A percentile compares a stretch with the other conserved stretches of the same genome.
These are phyloP conservation scores for Endotrypanum monterogeii DNA, from an alignment of 208 protist genomes.

Conservation along the genomic window DNA sequence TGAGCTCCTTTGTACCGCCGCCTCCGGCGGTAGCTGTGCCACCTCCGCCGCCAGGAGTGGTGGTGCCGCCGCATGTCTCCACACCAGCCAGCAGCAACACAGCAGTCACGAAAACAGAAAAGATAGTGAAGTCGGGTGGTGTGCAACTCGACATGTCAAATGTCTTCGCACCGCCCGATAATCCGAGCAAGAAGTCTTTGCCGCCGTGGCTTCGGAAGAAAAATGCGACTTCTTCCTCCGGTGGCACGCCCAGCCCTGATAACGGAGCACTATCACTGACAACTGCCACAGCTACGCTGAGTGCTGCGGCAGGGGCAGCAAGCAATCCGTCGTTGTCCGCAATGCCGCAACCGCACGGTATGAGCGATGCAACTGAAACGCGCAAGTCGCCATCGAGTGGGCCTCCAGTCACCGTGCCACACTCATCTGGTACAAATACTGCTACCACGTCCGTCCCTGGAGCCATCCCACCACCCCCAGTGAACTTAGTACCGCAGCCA, in stretches of 20 bases:
- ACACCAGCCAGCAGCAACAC: neutral
- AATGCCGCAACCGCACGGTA: neutral
- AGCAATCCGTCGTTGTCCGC: conserved; percentile 13
- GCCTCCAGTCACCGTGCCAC: neutral
- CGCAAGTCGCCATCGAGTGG: conserved; percentile 22
- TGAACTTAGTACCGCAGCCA: neutral
- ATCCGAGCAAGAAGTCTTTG: conserved; percentile 34
- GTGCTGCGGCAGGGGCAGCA: neutral
- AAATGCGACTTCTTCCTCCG: conserved; percentile 7
- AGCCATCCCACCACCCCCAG: neutral
- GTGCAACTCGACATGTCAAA: conserved; percentile 49
- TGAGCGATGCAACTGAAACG: conserved; percentile 8
- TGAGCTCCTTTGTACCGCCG: conserved; percentile 38
- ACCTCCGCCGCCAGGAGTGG: conserved; percentile 7
- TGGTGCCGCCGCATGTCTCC: conserved; percentile 16
- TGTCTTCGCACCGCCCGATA: conserved; percentile 31
- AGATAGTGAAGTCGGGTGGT: conserved; percentile 36
- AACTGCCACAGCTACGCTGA: neutral
- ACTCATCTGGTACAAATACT: neutral
- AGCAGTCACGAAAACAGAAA: neutral
- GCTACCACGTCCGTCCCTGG: neutral
- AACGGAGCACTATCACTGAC: conserved; percentile 11
- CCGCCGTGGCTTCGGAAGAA: conserved; percentile 46
- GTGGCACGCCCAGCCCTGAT: conserved; percentile 4
- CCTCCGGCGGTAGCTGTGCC: conserved; percentile 34